Base-by-base conservation (phyloP, 371 early-diverging fungal species). In the Rhizopus delemar region DNA sequence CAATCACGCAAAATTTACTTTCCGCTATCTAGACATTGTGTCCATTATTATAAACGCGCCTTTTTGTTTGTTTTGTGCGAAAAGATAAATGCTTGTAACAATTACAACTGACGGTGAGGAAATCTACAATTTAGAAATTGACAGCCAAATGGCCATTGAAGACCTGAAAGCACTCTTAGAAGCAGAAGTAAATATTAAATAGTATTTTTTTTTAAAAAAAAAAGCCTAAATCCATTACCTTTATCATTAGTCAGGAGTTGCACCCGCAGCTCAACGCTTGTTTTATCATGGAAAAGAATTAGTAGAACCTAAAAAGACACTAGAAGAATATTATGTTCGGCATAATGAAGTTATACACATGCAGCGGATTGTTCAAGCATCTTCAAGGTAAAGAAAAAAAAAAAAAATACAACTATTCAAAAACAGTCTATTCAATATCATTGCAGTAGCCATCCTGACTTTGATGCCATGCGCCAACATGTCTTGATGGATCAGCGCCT, bases 161-260 rank as follows among this genome's bases (percentile, higher is more conserved):
- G 91, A 91, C 71, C 74, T 96, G 45, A 82, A 86, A 62, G 93
- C 93, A 9, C 77, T 94, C 12, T 77, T 92, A 28, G 94, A 94
- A 69, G 87, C 81, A 15, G 93, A 93, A 75, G 87, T 92, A 82
- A 52, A 8, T 36, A 46, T 46, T 22, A 22, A 22, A 22, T 22
- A 22, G 22, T 22, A 22, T 22, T 22, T 22, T 22, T 22, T 22
- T 22, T 22, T n/a, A 9, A 45, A 11, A 35, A 29, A 36, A 7
- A 46, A 45, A 41, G 15, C 12, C 36, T 28, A 36, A 16, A 48
- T 48, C 36, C 45, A 46, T 43, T 11, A 15, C 48, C 6, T 38
- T 13, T 15, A 41, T 2, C 48, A 31, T 43, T 56, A 84, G 87
- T 80, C 87, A 58, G 76, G 78, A 5, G 77, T 89, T 33, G 77